Evolutionary conservation across 129 eudicot species (phyloP).

Genomic region (Chrysanthemum makinoi): DNA sequence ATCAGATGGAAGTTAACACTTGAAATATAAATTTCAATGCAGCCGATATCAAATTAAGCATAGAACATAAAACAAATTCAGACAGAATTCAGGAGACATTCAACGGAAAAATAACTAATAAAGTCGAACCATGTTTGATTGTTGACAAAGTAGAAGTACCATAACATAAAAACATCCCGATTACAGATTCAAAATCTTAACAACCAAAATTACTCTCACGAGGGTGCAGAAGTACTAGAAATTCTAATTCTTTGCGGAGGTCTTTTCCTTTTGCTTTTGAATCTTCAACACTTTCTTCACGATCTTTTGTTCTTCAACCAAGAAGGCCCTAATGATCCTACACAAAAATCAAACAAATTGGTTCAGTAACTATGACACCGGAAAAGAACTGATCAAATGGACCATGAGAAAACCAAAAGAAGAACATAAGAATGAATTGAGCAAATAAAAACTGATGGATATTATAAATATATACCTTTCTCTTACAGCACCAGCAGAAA

Average conservation of each 20-base stretch:
- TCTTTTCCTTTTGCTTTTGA: constrained; percentile 79
- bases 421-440: background rate
- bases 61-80: constrained; percentile 11
- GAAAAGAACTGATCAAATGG: background rate
- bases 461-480: constrained; percentile 50
- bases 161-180: constrained; percentile 21
- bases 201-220: constrained; percentile 35
- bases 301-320: constrained; percentile 90
- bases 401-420: background rate
- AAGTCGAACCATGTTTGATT: constrained; percentile 17
- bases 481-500: constrained; percentile 89
- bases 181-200: constrained; percentile 27
- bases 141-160: constrained; percentile 13
- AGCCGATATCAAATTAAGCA: constrained; percentile 11
- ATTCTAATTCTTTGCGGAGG: constrained; percentile 46
- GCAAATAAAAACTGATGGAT: background rate
- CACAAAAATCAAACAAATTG: background rate
- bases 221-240: background rate
- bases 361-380: background rate
- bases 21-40: background rate
- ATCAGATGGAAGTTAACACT: background rate
- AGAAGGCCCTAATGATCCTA: constrained; percentile 85
- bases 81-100: constrained; percentile 16
- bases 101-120: constrained; percentile 27
- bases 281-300: constrained; percentile 94